Percentiles rank a stretch among this genome's conserved stretches.
Conservation (phyloP, 371 early-diverging fungal species). For the Mucor piriformis region DNA sequence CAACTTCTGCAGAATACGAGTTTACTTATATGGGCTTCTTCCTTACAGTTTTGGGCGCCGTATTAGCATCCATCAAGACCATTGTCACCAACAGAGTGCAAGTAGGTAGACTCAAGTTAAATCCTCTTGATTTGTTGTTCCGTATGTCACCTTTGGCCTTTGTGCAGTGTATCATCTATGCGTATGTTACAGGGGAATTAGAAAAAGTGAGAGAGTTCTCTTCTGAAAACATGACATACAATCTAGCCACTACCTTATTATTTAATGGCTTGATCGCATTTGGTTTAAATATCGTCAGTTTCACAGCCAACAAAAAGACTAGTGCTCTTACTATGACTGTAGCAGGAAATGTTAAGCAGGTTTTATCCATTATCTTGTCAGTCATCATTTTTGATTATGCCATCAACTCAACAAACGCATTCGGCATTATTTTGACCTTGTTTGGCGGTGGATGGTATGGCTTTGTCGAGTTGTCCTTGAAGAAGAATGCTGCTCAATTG, state of each 20-base stretch:
- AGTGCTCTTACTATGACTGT: conserved; percentile 88
- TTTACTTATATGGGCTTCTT: conserved; percentile 71
- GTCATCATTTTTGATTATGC: conserved; percentile 74
- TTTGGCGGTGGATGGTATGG: conserved; percentile 74
- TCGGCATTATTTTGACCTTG: conserved; percentile 80
- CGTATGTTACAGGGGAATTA: conserved; percentile 73
- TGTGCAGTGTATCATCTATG: conserved; percentile 71
- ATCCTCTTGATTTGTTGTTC: conserved; percentile 80
- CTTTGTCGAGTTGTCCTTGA: conserved; percentile 17
- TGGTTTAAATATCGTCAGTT: conserved; percentile 78
- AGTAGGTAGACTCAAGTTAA: conserved; percentile 77
- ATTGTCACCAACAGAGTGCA: conserved; percentile 85
- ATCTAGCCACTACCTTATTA: conserved; percentile 57
- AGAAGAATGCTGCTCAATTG: background rate
- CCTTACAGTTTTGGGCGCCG: conserved; percentile 79
- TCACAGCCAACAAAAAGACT: conserved; percentile 85
- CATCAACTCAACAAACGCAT: conserved; percentile 66
- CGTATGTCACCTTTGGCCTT: conserved; percentile 85
- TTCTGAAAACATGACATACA: conserved; percentile 45
- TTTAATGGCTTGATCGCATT: conserved; percentile 86
- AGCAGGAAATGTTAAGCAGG: conserved; percentile 88
- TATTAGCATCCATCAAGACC: conserved; percentile 83
- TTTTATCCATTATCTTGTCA: conserved; percentile 76
- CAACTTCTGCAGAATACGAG: conserved; percentile 84
- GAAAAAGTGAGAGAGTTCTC: conserved; percentile 54